Base-by-base conservation (phyloP, 1,284 basidiomycete genomes). In the Irpex sp. region DNA sequence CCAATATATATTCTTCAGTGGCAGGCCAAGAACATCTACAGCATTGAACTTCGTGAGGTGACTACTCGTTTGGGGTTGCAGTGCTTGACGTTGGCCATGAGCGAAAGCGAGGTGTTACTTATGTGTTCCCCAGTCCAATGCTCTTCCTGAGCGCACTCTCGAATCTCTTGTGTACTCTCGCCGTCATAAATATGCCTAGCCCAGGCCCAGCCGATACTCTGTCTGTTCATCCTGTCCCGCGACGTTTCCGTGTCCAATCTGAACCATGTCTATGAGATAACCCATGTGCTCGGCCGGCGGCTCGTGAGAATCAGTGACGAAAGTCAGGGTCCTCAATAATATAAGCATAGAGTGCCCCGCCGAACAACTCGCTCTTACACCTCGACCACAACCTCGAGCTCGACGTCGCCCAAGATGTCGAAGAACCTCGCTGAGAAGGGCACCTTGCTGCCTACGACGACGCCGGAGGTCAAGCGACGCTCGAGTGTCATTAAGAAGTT, bases 311-410 rank as follows among this genome's bases (percentile, higher is more conserved):
- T 5, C 58, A 20, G 24, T 60, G 58, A 60, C 58, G 24, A 60
- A 60, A 27, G n/a, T 60, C 49, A 54, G 49, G 49, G 49, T 54
- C 49, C 49, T 54, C 49, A 54, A 54, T 54, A 54, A 38, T 38
- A 38, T 38, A 38, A 38, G 38, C 38, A 38, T 38, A 1, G 38
- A 38, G 38, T 38, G 38, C 49, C 49, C 49, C n/a, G 13, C n/a
- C 49, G 49, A 54, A 54, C 49, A 3, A 20, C 49, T 54, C 3
- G 22, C 58, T 24, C 22, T 27, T 11, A n/a, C 58, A 15, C 24
- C 58, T 27, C 18, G 18, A 60, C 58, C 11, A 7, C 82, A 80
- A 69, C 65, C 78, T 67, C 79, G 77, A 45, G 77, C 54, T 45
- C 69, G 73, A 76, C 63, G 24, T 20, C 38, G 63, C 27, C 32